Evolutionary conservation across 768 basidiomycete species (phyloP), one percentile per base, ranked within the genome.

Genomic region (Russula sp.): DNA sequence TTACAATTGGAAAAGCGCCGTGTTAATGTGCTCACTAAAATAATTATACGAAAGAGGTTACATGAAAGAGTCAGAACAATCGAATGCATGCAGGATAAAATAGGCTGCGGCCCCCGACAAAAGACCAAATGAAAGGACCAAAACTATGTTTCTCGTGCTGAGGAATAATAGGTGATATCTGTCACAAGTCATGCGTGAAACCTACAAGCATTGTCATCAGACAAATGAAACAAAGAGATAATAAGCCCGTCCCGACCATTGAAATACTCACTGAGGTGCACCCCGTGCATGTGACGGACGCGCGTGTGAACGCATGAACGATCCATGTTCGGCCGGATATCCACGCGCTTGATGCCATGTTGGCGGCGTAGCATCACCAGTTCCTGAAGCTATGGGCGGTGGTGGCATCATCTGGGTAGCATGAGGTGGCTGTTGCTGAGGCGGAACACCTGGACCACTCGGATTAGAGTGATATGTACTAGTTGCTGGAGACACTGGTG

Each of bases 321-420:
- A 60, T 30, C 59, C 63, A 64, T 64, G 63, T 44, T 64, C 59
- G 16, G 63, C 3, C 22, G 63, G 36, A 42, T 64, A 64, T 36
- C 63, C 63, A 54, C 63, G 63, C 28, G 63, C 9, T 2, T 53
- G 46, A 20, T 60, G 59, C 63, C 63, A 64, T 32, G 59, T 20
- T 5, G 59, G 38, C 13, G 58, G 58, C 5, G 38, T 20, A 32
- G 53, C 44, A 32, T 67, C 64, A 34, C 42, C 20, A 7, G 59
- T 48, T 46, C 63, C 63, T 28, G 63, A 60, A 36, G 58, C 18
- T 5, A 60, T 58, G 9, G 63, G n/a, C 44, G 65, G 57, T 22
- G 62, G 65, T 44, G 63, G 63, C 65, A 65, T 67, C 57, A 65
- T 67, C 52, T 67, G 64, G 18, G 36, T 18, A 50, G 57, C 34